Percentiles rank a stretch among this genome's conserved stretches.
These are phyloP conservation scores for Musa itinerans DNA, from an alignment of 176 grass and related monocot genomes.

Conservation along the genomic window DNA sequence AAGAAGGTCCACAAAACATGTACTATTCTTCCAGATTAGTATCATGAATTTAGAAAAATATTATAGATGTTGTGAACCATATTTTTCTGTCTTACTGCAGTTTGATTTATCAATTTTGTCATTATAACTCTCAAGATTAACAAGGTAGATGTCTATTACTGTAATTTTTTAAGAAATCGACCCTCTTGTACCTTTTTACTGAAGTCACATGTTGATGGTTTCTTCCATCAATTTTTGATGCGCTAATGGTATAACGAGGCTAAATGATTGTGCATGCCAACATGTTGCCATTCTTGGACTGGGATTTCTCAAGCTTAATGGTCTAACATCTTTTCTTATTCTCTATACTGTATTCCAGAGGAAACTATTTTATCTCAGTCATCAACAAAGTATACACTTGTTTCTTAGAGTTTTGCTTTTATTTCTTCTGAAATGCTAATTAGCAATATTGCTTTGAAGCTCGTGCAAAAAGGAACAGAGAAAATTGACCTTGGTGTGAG, in stretches of 20 bases:
- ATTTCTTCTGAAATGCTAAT: constrained; percentile 22
- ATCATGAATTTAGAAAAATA: too few relatives aligned
- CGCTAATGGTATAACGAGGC: constrained; percentile 67
- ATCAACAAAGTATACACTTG: constrained; percentile 6
- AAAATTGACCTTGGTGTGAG: constrained; percentile 69
- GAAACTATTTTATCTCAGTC: neutral
- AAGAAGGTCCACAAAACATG: neutral
- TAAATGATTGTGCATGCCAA: constrained; percentile 77
- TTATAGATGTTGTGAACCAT: neutral
- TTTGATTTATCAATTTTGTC: neutral
- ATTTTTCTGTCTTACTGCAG: neutral
- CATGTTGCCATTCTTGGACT: constrained; percentile 78
- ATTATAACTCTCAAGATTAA: neutral
- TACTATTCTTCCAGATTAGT: neutral
- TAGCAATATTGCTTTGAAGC: constrained; percentile 39
- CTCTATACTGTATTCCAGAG: neutral
- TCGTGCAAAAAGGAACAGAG: constrained; percentile 71
- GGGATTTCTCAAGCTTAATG: constrained; percentile 88
- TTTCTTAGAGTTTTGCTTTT: constrained; percentile 17
- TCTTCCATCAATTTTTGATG: constrained; percentile 16
- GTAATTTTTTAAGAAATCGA: too few relatives aligned
- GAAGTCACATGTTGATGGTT: constrained; percentile 9
- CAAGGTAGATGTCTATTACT: too few relatives aligned
- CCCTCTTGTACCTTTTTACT: constrained; percentile 1
- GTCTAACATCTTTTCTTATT: constrained; percentile 27